A percentile compares a stretch with the other conserved stretches of the same genome.
Conservation (phyloP, 257 asterid genomes). For the Solanum lignicaule region DNA sequence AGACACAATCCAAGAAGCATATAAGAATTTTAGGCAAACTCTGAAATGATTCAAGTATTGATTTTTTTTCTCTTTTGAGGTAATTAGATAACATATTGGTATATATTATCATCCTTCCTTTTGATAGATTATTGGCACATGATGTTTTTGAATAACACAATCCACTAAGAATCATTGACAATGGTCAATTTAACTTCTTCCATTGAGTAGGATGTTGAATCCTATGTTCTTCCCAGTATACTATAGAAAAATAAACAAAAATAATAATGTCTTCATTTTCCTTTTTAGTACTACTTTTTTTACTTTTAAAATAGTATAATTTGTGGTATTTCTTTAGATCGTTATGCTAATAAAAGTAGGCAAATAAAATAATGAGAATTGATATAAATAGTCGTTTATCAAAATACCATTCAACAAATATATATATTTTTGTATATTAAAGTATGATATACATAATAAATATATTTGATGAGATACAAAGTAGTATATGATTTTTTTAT, state of each 20-base stretch:
- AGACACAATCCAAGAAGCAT: constrained; percentile 20
- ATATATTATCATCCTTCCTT: constrained; percentile 15
- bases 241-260: background rate
- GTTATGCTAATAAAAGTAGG: background rate
- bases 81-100: constrained; percentile 15
- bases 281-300: background rate
- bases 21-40: constrained; percentile 19
- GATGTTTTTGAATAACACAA: constrained; percentile 32
- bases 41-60: constrained; percentile 32
- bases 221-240: background rate
- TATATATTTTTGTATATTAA: too few relatives aligned
- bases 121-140: constrained; percentile 42
- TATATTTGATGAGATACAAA: too few relatives aligned
- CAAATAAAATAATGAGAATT: background rate
- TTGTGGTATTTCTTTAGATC: background rate
- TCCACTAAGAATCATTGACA: constrained; percentile 3
- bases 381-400: background rate
- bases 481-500: too few relatives aligned
- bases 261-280: background rate
- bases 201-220: background rate
- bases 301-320: background rate
- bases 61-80: constrained; percentile 15
- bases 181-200: constrained; percentile 11
- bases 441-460: too few relatives aligned
- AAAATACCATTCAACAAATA: too few relatives aligned